phyloP scores from a whole-genome alignment of 768 basidiomycete genomes.

The Leccinum uliginosum region DNA sequence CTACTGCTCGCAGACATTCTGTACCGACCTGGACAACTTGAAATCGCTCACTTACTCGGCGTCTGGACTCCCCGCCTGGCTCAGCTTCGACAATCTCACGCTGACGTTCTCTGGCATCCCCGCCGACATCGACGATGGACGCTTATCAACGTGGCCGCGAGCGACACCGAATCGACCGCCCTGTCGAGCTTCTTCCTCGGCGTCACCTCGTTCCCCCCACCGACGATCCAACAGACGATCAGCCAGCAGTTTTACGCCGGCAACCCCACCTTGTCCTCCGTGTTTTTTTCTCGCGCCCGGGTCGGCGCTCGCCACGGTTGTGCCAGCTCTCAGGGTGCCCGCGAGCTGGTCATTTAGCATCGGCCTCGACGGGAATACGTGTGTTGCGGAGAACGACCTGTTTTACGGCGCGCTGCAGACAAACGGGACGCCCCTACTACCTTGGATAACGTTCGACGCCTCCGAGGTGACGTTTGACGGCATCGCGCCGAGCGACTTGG shows the following conservation, averaged over 20 bases:
- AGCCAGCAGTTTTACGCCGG: constrained; percentile 54
- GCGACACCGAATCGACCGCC: constrained; percentile 46
- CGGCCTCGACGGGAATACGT: constrained; percentile 70
- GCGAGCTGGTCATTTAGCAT: constrained; percentile 87
- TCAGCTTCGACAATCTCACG: constrained; percentile 60
- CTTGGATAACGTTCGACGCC: constrained; percentile 72
- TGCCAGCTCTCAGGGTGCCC: constrained; percentile 68
- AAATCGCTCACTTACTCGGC: constrained; percentile 48
- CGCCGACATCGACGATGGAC: constrained; percentile 57
- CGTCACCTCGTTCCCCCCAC: constrained; percentile 50
- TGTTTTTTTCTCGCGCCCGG: constrained; percentile 58
- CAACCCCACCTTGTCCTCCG: constrained; percentile 71
- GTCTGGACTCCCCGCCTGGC: constrained; percentile 67
- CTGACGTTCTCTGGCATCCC: constrained; percentile 72
- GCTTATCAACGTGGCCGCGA: constrained; percentile 60
- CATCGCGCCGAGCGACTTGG: constrained; percentile 52
- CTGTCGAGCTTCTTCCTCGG: constrained; percentile 53
- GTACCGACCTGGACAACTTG: constrained; percentile 40
- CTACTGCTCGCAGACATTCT: constrained; percentile 62
- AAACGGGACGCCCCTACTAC: constrained; percentile 68
- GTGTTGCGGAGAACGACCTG: constrained; percentile 42
- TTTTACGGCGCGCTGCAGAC: constrained; percentile 61
- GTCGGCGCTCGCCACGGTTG: constrained; percentile 49
- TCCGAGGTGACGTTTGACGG: constrained; percentile 73
- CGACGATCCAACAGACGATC: constrained; percentile 51